These are phyloP conservation scores for Rhodotorula paludigena DNA, from an alignment of 768 basidiomycete genomes.

Conservation along the genomic window DNA sequence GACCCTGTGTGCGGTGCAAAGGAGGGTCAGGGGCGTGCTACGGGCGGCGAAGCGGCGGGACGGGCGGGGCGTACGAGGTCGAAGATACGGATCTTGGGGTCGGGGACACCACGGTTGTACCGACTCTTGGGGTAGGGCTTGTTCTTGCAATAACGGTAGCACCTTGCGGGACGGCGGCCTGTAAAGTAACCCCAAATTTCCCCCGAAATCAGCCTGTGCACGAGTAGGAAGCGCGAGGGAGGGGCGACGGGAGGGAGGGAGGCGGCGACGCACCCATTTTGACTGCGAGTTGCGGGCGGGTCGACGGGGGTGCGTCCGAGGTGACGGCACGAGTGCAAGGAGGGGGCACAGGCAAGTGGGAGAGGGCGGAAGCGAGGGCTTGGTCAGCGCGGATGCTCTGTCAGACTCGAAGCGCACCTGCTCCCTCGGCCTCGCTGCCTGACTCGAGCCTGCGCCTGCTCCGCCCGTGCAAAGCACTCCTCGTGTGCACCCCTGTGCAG, in stretches of 20 bases:
- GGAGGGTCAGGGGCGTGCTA: background rate
- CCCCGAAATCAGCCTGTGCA: no score
- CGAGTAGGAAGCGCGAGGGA: no score
- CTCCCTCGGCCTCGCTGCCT: background rate
- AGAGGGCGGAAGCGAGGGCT: background rate
- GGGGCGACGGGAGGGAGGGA: background rate
- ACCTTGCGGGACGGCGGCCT: conserved; percentile 38
- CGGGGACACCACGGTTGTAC: conserved; percentile 96
- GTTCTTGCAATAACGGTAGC: conserved; percentile 80
- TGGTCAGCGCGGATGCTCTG: conserved; percentile 1
- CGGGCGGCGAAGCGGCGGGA: background rate
- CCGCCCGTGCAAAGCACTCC: background rate
- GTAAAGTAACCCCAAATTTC: background rate
- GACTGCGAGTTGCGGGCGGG: background rate
- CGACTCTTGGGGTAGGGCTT: conserved; percentile 94
- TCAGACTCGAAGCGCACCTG: background rate
- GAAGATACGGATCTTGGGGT: conserved; percentile 96
- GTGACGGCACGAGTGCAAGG: background rate
- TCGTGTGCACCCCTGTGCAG: no score
- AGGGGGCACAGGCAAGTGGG: background rate
- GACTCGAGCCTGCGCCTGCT: background rate
- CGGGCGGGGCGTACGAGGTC: conserved; percentile 49
- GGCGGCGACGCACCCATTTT: conserved; percentile 21
- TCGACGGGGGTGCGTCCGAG: background rate
- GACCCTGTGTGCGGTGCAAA: conserved; percentile 57